Percentiles rank a stretch among this genome's conserved stretches.
These are phyloP conservation scores for Ophiocordyceps camponoti-leonardi DNA, from an alignment of 2,329 filamentous ascomycete genomes.

Conservation along the genomic window DNA sequence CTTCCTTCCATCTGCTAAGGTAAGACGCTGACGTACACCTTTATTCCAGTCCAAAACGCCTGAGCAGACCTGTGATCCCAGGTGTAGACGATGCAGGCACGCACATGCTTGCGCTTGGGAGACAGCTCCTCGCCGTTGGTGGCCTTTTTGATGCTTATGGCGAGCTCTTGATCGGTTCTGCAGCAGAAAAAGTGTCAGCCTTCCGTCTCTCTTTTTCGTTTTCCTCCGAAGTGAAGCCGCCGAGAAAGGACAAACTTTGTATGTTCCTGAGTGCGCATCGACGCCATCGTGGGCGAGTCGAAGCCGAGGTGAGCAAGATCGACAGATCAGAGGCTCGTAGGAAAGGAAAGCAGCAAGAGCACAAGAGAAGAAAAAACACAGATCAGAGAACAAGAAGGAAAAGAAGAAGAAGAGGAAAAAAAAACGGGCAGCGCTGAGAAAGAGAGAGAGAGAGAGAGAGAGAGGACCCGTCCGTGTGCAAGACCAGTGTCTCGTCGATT, in stretches of 20 bases:
- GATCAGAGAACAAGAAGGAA: neutral
- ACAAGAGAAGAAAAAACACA: neutral
- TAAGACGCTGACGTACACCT: slow-evolving; percentile 51
- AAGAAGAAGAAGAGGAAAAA: neutral
- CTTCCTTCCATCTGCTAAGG: neutral
- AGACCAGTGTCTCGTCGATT: neutral
- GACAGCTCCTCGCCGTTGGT: slow-evolving; percentile 52
- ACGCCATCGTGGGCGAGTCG: slow-evolving; percentile 9
- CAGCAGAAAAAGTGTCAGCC: slow-evolving; percentile 1
- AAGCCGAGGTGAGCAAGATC: neutral
- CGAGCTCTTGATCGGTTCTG: slow-evolving; percentile 51
- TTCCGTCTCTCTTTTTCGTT: neutral
- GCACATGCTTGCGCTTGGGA: slow-evolving; percentile 79
- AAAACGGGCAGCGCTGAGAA: too few species aligned
- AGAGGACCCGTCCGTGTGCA: neutral
- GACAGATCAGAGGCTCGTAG: neutral
- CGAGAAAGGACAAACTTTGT: slow-evolving; percentile 14
- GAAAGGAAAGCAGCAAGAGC: neutral
- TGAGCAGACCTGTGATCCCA: slow-evolving; percentile 96
- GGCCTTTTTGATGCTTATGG: slow-evolving; percentile 54
- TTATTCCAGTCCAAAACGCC: slow-evolving; percentile 96
- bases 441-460: neutral
- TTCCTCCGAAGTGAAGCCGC: neutral
- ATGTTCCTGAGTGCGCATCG: slow-evolving; percentile 17
- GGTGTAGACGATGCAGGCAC: slow-evolving; percentile 94